Conservation (phyloP, 2,329 filamentous ascomycete species). For the Davidsoniella virescens region DNA sequence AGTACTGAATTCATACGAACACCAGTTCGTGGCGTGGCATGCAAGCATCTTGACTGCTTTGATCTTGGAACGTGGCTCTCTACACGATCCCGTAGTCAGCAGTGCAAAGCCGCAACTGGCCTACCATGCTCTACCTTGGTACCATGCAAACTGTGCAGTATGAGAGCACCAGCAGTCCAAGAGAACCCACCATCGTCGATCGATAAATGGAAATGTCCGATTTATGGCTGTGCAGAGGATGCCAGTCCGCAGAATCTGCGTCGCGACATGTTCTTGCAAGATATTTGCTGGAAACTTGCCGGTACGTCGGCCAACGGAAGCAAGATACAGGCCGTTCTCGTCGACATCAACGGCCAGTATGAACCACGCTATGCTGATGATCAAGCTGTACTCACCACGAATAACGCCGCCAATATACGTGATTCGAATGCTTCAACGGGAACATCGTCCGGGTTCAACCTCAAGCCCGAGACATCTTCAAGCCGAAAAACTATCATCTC, state of each 20-base stretch:
- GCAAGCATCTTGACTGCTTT: conserved; percentile 74
- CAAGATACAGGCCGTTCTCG: not conserved
- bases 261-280: not conserved
- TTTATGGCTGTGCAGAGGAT: conserved; percentile 6
- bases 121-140: not conserved
- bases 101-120: conserved; percentile 17
- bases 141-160: not conserved
- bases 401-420: no score
- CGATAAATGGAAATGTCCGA: conserved; percentile 5
- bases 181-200: not conserved
- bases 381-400: no score
- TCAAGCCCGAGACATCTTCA: no score
- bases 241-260: conserved; percentile 3
- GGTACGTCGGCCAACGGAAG: not conserved
- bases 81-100: conserved; percentile 38
- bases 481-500: no score
- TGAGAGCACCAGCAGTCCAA: not conserved
- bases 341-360: not conserved
- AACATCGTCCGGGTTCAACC: no score
- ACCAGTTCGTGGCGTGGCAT: conserved; percentile 55
- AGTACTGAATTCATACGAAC: conserved; percentile 45
- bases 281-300: not conserved
- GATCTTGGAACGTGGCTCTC: conserved; percentile 69
- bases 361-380: no score
- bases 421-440: no score